Evolutionary conservation across 768 basidiomycete genomes (phyloP).

Genomic region (Mycena polygramma): DNA sequence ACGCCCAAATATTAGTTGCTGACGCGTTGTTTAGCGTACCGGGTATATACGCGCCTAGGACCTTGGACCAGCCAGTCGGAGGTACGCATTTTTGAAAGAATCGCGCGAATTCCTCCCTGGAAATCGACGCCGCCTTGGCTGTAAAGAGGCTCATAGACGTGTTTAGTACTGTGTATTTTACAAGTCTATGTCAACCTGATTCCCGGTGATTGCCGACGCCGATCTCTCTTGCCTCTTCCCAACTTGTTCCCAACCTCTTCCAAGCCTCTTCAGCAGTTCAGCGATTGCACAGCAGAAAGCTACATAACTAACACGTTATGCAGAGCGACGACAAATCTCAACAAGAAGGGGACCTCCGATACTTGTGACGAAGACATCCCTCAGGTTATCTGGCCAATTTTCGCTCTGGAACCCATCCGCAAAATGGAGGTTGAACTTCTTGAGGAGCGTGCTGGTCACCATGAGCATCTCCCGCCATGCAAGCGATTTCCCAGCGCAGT

Average conservation of each 20-base stretch:
- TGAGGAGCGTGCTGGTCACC: constrained; percentile 51
- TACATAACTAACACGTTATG: too few relatives aligned
- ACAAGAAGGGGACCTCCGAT: constrained; percentile 19
- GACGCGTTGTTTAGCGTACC: constrained; percentile 7
- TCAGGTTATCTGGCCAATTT: constrained; percentile 9
- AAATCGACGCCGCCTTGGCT: neutral
- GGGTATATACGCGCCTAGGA: constrained; percentile 56
- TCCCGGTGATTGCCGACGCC: too few relatives aligned
- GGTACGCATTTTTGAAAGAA: constrained; percentile 54
- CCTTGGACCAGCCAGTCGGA: constrained; percentile 61
- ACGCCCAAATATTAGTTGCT: neutral
- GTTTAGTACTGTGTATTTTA: constrained; percentile 1
- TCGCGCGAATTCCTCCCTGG: constrained; percentile 36
- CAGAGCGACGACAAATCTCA: neutral
- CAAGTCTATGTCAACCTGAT: neutral
- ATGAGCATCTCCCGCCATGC: constrained; percentile 58
- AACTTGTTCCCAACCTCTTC: too few relatives aligned
- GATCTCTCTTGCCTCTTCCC: too few relatives aligned
- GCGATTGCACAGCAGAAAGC: too few relatives aligned
- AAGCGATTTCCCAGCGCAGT: constrained; percentile 54
- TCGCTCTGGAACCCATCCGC: constrained; percentile 34
- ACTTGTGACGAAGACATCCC: constrained; percentile 23
- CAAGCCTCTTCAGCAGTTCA: too few relatives aligned
- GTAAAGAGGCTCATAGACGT: constrained; percentile 2
- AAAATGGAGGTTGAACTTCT: constrained; percentile 52